phyloP scores from a whole-genome alignment of 2,329 filamentous ascomycete genomes.

The Penicillium sp. region DNA sequence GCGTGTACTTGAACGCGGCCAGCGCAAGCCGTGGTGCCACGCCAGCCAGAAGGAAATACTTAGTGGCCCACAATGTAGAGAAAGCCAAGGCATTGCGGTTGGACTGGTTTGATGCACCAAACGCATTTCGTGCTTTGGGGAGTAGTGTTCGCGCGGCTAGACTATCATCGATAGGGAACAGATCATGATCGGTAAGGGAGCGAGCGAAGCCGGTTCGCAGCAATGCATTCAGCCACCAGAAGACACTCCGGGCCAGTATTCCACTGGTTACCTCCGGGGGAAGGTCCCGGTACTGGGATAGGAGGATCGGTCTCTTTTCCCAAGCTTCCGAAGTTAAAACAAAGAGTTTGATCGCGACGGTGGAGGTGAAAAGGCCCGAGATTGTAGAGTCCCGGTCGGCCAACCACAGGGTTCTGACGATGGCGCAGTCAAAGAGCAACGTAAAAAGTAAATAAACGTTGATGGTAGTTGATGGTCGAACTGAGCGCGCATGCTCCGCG shows the following conservation, averaged over 20 bases:
- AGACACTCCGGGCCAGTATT: slow-evolving; percentile 53
- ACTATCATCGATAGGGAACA: slow-evolving; percentile 52
- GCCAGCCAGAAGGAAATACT: too few relatives aligned
- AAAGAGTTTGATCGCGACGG: slow-evolving; percentile 48
- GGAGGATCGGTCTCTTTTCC: slow-evolving; percentile 50
- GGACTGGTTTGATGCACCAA: too few relatives aligned
- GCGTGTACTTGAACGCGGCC: slow-evolving; percentile 35
- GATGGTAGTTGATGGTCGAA: slow-evolving; percentile 53
- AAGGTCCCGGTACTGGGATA: slow-evolving; percentile 41
- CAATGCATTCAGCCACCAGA: slow-evolving; percentile 60
- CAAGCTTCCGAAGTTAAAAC: slow-evolving; percentile 50
- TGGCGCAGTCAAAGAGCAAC: slow-evolving; percentile 51
- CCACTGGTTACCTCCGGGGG: slow-evolving; percentile 59
- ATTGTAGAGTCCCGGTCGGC: slow-evolving; percentile 31
- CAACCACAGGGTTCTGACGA: slow-evolving; percentile 51
- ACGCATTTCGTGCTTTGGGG: slow-evolving; percentile 37
- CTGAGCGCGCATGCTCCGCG: slow-evolving; percentile 51
- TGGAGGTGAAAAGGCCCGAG: slow-evolving; percentile 45
- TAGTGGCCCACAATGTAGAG: too few relatives aligned
- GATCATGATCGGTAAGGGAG: slow-evolving; percentile 48
- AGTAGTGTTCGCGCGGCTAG: slow-evolving; percentile 49
- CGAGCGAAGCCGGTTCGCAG: slow-evolving; percentile 55
- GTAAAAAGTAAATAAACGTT: slow-evolving; percentile 53
- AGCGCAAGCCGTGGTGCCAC: too few relatives aligned
- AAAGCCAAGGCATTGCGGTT: too few relatives aligned